These are phyloP conservation scores for Trichoderma brevicompactum DNA, from an alignment of 2,329 filamentous ascomycete species.

Conservation along the genomic window DNA sequence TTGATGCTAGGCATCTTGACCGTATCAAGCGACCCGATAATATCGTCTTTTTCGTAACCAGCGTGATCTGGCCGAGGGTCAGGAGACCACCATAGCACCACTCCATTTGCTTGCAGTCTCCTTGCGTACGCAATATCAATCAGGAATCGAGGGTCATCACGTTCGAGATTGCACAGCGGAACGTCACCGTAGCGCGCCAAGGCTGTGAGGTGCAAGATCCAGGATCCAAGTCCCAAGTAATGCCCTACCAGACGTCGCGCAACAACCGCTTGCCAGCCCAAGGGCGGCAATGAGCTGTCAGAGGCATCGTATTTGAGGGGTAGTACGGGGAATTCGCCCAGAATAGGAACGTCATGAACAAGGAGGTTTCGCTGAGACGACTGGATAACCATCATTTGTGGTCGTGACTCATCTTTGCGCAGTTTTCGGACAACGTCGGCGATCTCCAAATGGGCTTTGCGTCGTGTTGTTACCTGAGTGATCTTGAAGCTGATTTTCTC, in stretches of 20 bases:
- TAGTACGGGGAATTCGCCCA: slow-evolving; percentile 84
- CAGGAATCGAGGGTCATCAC: slow-evolving; percentile 89
- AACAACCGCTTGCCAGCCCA: slow-evolving; percentile 92
- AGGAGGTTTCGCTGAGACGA: slow-evolving; percentile 83
- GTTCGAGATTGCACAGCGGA: slow-evolving; percentile 92
- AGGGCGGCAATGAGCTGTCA: slow-evolving; percentile 84
- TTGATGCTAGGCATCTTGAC: slow-evolving; percentile 94
- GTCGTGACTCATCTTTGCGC: slow-evolving; percentile 79
- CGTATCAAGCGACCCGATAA: slow-evolving; percentile 78
- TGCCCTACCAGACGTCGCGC: slow-evolving; percentile 84
- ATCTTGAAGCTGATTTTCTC: slow-evolving; percentile 84
- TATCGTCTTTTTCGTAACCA: slow-evolving; percentile 91
- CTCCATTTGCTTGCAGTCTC: slow-evolving; percentile 84
- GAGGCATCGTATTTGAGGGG: slow-evolving; percentile 79
- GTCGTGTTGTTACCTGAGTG: slow-evolving; percentile 83
- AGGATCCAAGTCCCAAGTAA: slow-evolving; percentile 90
- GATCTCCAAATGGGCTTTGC: slow-evolving; percentile 87
- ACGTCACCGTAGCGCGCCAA: slow-evolving; percentile 92
- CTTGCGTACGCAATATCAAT: slow-evolving; percentile 96
- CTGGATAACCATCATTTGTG: slow-evolving; percentile 85
- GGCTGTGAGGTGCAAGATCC: slow-evolving; percentile 86
- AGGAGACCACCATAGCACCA: slow-evolving; percentile 96
- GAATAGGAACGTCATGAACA: slow-evolving; percentile 79
- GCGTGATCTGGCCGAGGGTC: slow-evolving; percentile 90
- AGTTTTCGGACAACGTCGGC: slow-evolving; percentile 88